Conservation (phyloP, 164 flowering plant genomes). For the Platanus orientalis region DNA sequence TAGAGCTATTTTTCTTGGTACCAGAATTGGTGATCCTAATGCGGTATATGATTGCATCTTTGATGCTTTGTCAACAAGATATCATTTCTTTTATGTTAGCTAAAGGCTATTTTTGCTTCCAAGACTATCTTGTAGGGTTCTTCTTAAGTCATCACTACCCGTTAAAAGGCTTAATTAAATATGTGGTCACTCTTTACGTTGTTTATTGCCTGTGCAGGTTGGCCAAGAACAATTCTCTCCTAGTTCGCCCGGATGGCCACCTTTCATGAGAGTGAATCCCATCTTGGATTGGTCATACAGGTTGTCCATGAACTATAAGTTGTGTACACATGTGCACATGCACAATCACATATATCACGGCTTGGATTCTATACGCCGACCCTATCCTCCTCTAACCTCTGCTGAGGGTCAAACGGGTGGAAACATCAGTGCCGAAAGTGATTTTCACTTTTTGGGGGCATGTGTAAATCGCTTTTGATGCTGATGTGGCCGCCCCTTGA, state of each 20-base stretch:
- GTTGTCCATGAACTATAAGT: constrained; percentile 19
- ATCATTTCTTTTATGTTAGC: too few species aligned
- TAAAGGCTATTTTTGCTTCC: neutral
- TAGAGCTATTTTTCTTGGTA: constrained; percentile 76
- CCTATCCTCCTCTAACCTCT: too few species aligned
- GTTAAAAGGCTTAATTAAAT: neutral
- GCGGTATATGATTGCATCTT: constrained; percentile 39
- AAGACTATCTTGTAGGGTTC: neutral
- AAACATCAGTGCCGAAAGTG: too few species aligned
- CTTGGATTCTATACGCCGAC: too few species aligned
- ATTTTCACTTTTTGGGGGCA: too few species aligned
- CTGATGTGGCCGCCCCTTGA: too few species aligned
- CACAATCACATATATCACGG: neutral
- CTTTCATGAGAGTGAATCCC: constrained; percentile 86
- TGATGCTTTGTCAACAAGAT: neutral
- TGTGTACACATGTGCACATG: neutral
- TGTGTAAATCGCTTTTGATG: too few species aligned
- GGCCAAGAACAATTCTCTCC: constrained; percentile 84
- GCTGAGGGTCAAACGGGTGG: too few species aligned
- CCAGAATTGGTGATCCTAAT: constrained; percentile 79
- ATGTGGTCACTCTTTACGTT: neutral
- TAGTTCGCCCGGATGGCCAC: constrained; percentile 81
- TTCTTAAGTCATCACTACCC: neutral
- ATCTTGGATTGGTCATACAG: constrained; percentile 85
- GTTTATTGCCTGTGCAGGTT: constrained; percentile 35